Evolutionary conservation across 2,329 filamentous ascomycete genomes (phyloP).

Genomic region (Aspergillus pseudotamarii): DNA sequence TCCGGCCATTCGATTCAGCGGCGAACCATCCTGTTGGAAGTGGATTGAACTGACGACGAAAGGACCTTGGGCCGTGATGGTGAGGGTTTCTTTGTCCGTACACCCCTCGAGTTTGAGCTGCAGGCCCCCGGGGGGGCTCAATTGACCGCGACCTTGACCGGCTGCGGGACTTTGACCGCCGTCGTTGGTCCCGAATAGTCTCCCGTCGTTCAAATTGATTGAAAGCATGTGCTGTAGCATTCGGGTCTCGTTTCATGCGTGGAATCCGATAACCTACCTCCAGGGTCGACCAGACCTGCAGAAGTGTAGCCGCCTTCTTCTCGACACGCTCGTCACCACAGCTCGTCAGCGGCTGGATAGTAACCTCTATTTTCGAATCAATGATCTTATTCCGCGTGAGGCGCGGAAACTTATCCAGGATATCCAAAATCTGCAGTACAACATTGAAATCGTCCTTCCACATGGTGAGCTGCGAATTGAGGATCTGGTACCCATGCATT

Average conservation of each 20-base stretch:
- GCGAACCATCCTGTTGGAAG: conserved; percentile 87
- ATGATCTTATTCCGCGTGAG: conserved; percentile 96
- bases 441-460: conserved; percentile 92
- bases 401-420: conserved; percentile 84
- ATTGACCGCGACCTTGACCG: conserved; percentile 52
- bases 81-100: conserved; percentile 63
- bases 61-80: conserved; percentile 58
- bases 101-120: conserved; percentile 52
- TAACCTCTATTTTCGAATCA: conserved; percentile 90
- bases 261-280: conserved; percentile 92
- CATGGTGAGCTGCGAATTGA: conserved; percentile 81
- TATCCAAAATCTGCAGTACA: conserved; percentile 83
- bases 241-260: conserved; percentile 80
- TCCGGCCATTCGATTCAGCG: conserved; percentile 71
- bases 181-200: conserved; percentile 51
- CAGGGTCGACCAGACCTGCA: conserved; percentile 85
- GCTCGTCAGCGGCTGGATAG: conserved; percentile 68
- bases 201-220: conserved; percentile 66
- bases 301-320: conserved; percentile 68
- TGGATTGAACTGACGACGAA: conserved; percentile 58
- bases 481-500: conserved; percentile 95
- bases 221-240: conserved; percentile 57
- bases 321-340: conserved; percentile 76
- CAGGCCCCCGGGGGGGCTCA: conserved; percentile 47
- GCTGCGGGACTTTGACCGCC: conserved; percentile 53